Evolutionary conservation across 2,329 filamentous ascomycete species (phyloP).

Genomic region (Bimuria novae-zelandiae): DNA sequence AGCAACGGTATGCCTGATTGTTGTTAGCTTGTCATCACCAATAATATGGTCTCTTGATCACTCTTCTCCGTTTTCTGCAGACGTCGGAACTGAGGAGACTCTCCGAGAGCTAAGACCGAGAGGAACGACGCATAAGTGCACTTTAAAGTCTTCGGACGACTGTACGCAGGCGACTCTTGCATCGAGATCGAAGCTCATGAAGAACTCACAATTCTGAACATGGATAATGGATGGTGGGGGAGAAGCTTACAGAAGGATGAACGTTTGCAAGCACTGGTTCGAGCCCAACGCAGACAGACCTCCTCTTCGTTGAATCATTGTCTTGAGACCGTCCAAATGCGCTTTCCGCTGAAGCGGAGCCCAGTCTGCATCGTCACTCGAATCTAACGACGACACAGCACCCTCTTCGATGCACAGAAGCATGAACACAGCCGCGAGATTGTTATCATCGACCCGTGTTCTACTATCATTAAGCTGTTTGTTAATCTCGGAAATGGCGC

Average conservation of each 20-base stretch:
- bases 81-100: too few species aligned
- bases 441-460: conserved; percentile 33
- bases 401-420: conserved; percentile 40
- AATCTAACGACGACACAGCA: conserved; percentile 25
- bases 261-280: conserved; percentile 38
- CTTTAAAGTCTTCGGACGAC: too few species aligned
- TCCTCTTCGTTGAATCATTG: conserved; percentile 42
- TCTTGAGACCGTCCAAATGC: conserved; percentile 36
- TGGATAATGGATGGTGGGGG: too few species aligned
- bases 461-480: conserved; percentile 27
- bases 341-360: conserved; percentile 26
- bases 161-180: too few species aligned
- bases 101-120: too few species aligned
- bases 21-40: conserved; percentile 9
- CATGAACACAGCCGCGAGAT: conserved; percentile 40
- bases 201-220: too few species aligned
- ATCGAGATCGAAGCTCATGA: too few species aligned
- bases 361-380: conserved; percentile 23
- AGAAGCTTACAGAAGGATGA: conserved; percentile 37
- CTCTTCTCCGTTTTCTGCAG: too few species aligned
- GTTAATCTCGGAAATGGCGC: conserved; percentile 36
- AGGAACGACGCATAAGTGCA: too few species aligned
- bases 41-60: background rate
- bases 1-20: conserved; percentile 38
- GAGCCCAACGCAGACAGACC: conserved; percentile 32